Percentiles rank a stretch among this genome's conserved stretches.
These are phyloP conservation scores for Corynascus novoguineensis DNA, from an alignment of 495 filamentous ascomycete species.

Conservation along the genomic window DNA sequence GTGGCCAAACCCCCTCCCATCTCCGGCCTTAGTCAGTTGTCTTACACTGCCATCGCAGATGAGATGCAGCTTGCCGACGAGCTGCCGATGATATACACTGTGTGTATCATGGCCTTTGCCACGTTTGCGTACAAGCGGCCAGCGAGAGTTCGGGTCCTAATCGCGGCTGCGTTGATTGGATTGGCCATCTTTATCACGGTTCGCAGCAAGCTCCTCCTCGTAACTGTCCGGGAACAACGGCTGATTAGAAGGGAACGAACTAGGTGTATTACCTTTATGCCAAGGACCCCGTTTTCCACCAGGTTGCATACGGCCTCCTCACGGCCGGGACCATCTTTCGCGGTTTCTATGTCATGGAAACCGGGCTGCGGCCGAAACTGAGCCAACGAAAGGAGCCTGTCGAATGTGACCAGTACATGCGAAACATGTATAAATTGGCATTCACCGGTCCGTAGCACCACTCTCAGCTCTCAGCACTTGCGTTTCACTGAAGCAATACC, in stretches of 20 bases:
- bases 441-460: constrained; percentile 32
- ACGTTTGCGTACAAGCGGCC: constrained; percentile 72
- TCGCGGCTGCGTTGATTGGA: constrained; percentile 56
- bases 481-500: not conserved
- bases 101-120: constrained; percentile 79
- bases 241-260: not conserved
- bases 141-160: constrained; percentile 43
- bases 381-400: constrained; percentile 36
- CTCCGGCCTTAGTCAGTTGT: not conserved
- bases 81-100: constrained; percentile 96
- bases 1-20: not conserved
- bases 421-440: constrained; percentile 58
- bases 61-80: constrained; percentile 98
- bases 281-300: constrained; percentile 89
- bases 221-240: too few species aligned
- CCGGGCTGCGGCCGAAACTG: constrained; percentile 59
- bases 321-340: constrained; percentile 71
- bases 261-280: constrained; percentile 85
- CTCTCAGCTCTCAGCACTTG: not conserved
- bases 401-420: constrained; percentile 70
- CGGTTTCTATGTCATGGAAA: constrained; percentile 88
- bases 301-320: constrained; percentile 78
- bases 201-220: constrained; percentile 4
- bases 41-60: constrained; percentile 49
- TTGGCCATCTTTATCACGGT: constrained; percentile 76